These are phyloP conservation scores for Trypanosoma platydactyli DNA, from an alignment of 208 protist species.

Conservation along the genomic window DNA sequence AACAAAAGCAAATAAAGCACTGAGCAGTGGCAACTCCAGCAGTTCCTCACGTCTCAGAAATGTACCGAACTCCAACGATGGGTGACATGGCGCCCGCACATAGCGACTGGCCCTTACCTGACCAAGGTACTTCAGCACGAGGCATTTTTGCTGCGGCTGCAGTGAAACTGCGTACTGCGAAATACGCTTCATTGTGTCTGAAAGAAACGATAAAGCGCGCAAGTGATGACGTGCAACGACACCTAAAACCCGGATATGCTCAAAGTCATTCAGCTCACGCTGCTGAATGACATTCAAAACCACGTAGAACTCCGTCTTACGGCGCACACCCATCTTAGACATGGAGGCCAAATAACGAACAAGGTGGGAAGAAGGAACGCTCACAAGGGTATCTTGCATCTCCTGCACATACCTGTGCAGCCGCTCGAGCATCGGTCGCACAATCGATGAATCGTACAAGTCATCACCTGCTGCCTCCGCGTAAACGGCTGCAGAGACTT, in stretches of 20 bases:
- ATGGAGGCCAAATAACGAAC: constrained; percentile 59
- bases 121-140: constrained; percentile 56
- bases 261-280: constrained; percentile 42
- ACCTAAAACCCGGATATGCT: constrained; percentile 42
- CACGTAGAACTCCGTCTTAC: constrained; percentile 38
- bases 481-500: constrained; percentile 32
- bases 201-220: constrained; percentile 32
- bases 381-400: constrained; percentile 1
- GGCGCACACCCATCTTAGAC: constrained; percentile 47
- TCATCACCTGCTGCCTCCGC: constrained; percentile 17
- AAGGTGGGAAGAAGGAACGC: constrained; percentile 37
- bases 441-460: constrained; percentile 4
- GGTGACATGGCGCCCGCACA: constrained; percentile 34
- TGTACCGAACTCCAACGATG: constrained; percentile 16
- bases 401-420: constrained; percentile 19
- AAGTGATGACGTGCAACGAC: constrained; percentile 63
- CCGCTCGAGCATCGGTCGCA: constrained; percentile 7
- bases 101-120: constrained; percentile 45
- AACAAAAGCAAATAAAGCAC: constrained; percentile 50
- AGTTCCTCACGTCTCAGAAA: constrained; percentile 49
- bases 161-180: constrained; percentile 29
- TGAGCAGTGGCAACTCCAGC: constrained; percentile 32
- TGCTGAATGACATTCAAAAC: constrained; percentile 37
- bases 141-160: constrained; percentile 34
- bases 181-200: constrained; percentile 34